Evolutionary conservation across 2,329 filamentous ascomycete species (phyloP), one percentile per base, ranked within the genome.

Genomic region (Whalleya microplaca): DNA sequence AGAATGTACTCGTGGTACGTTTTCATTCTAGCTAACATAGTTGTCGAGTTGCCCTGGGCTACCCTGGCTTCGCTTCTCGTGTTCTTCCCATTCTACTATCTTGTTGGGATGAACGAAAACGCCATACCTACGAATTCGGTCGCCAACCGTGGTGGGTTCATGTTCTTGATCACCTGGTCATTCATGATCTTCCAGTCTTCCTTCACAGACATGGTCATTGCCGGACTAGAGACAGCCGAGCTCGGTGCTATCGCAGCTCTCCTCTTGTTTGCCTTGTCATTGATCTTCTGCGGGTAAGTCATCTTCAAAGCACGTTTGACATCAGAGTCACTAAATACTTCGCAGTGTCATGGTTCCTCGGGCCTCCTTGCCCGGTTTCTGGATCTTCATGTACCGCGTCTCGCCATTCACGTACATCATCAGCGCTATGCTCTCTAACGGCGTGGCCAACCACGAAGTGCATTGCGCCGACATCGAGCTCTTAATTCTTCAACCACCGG

Each of bases 351-450:
- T 66, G 41, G 56, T 62, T 40, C 37, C 55, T 5, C 87, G 88
- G 0, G 72, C 75, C 2, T 72, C 75, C 2, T 81, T 94, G 32
- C 89, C 90, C 0, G 76, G 83, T 5, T 92, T 93, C 80, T 94
- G 90, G 89, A 86, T 88, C 65, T 92, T 92, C 78, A 90, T 92
- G 87, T 94, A 94, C 74, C 84, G 89, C 45, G 76, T 92, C 47
- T 92, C 88, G 0, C 92, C 92, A 0, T 90, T 96, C 65, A 93
- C 89, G 0, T 96, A 96, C 71, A 77, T 95, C 16, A 84, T 94
- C 21, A 82, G 83, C 9, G 90, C 87, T 20, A 86, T 96, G 76
- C 72, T 94, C 0, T 82, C 87, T 0, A 84, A 83, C 0, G 90
- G 84, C 2, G 76, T 96, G 4, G 89, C 89, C 41, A 87, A 89